Evolutionary conservation across 2,329 filamentous ascomycete species (phyloP).

Genomic region (Gliomastix tumulicola): DNA sequence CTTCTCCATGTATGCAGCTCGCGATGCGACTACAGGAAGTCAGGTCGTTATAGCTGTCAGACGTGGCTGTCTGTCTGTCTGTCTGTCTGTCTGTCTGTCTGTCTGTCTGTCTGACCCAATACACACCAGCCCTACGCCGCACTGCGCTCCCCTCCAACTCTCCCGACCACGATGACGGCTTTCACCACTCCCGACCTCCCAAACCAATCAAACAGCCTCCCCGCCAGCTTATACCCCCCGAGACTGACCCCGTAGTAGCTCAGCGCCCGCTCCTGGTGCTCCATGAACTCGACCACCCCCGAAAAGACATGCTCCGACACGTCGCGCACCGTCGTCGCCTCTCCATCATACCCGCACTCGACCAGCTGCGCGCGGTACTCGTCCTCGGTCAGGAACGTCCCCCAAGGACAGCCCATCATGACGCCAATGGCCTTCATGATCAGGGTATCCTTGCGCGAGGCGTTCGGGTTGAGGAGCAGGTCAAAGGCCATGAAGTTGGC

Average conservation of each 20-base stretch:
- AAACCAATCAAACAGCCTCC: constrained; percentile 29
- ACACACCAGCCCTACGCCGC: too few species aligned
- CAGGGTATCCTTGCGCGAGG: constrained; percentile 17
- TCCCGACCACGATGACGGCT: constrained; percentile 24
- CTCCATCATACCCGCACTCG: constrained; percentile 36
- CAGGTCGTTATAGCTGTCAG: too few species aligned
- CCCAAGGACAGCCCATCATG: constrained; percentile 38
- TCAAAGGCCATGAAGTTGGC: constrained; percentile 51
- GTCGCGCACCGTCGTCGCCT: constrained; percentile 35
- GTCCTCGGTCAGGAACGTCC: constrained; percentile 37
- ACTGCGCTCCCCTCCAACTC: neutral
- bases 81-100: too few species aligned
- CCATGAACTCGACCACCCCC: constrained; percentile 37
- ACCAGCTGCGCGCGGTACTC: constrained; percentile 37
- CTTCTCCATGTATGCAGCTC: too few species aligned
- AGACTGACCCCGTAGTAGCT: constrained; percentile 25
- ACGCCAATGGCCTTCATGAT: constrained; percentile 33
- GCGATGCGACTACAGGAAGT: too few species aligned
- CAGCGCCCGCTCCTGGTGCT: constrained; percentile 21
- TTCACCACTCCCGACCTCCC: constrained; percentile 21
- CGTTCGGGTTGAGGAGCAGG: constrained; percentile 29
- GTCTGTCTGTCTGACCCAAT: too few species aligned
- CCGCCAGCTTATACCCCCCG: constrained; percentile 26
- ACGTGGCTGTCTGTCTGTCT: too few species aligned
- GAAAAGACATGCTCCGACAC: constrained; percentile 46